A percentile compares a stretch with the other conserved stretches of the same genome.
phyloP scores from a whole-genome alignment of 179 eudicot genomes.

The Gypsophila paniculata region DNA sequence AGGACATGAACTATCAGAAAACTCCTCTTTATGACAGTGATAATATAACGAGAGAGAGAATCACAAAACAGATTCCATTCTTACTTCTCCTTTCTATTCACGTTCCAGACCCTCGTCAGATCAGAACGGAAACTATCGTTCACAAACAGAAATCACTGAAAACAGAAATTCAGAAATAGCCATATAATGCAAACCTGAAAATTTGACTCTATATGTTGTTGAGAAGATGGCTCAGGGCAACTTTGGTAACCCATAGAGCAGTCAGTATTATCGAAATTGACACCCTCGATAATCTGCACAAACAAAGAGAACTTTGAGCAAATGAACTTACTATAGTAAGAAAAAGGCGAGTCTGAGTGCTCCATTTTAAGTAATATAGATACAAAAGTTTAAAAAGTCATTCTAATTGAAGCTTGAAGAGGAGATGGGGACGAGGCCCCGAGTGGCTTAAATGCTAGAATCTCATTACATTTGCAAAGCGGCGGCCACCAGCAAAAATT shows the following conservation, averaged over 20 bases:
- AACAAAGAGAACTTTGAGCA: conserved; percentile 12
- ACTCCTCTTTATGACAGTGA: conserved; percentile 18
- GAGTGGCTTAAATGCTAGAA: not conserved
- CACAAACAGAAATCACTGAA: not conserved
- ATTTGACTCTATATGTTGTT: conserved; percentile 19
- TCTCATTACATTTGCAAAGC: not conserved
- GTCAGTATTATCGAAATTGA: conserved; percentile 17
- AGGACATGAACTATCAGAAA: conserved; percentile 28
- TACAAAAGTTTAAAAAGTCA: not conserved
- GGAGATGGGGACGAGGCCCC: not conserved
- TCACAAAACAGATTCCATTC: not conserved
- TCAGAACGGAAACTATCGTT: not conserved
- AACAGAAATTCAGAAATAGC: not conserved
- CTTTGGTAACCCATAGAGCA: conserved; percentile 20
- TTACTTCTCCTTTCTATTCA: too few species aligned
- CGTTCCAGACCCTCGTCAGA: not conserved
- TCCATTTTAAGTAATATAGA: not conserved
- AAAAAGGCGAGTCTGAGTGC: not conserved
- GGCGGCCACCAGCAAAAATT: not conserved
- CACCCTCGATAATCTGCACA: conserved; percentile 25
- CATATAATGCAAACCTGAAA: conserved; percentile 26
- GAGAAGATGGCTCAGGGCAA: conserved; percentile 24
- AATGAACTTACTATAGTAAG: not conserved
- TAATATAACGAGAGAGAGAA: conserved; percentile 10
- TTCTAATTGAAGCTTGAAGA: not conserved